Base-by-base conservation (phyloP, 805 yeast genomes). In the Saccharomycopsis fodiens region DNA sequence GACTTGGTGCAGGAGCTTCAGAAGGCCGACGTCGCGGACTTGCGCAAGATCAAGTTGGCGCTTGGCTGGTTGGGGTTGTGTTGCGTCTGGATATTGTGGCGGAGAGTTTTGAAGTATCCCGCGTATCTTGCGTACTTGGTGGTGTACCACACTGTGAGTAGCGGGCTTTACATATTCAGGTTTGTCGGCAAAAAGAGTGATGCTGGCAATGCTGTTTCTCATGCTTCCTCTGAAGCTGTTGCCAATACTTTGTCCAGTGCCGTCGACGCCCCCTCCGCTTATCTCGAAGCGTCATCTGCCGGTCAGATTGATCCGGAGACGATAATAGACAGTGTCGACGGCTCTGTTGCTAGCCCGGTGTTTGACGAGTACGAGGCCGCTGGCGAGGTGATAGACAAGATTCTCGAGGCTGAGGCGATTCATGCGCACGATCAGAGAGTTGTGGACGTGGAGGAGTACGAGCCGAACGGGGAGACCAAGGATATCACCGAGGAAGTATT, bases 61-160 rank as follows among this genome's bases (percentile, higher is more conserved):
- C 31, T 50, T n/a, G 46, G 41, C 10, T 50, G 41, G 41, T 39
- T 50, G 27, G 53, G 39, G 15, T 35, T 31, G 10, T 44, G 48
- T 22, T 43, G 51, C 30, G 29, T 44, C 21, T 50, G 53, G 53
- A 39, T 50, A 27, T 34, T 50, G 16, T 50, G 51, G 46, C 22
- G 53, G 16, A 23, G 53, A 30, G 25, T 50, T 15, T 41, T 50
- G 23, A 50, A 44, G 30, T 44, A 46, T 25, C 53, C 53, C 7
- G 48, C 39, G 8, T 39, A 43, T 25, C 31, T 50, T 3, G 22
- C 44, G n/a, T 7, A 43, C 15, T 50, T 51, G 53, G n/a, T 47
- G 3, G 5, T 42, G 21, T 38, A 35, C 42, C n/a, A 32, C 20
- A 17, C 20, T 10, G 17, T 32, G 17, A 32, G 7, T 15, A 32